Evolutionary conservation across 2,329 filamentous ascomycete genomes (phyloP).

Genomic region (Daldinia eschscholtzii): DNA sequence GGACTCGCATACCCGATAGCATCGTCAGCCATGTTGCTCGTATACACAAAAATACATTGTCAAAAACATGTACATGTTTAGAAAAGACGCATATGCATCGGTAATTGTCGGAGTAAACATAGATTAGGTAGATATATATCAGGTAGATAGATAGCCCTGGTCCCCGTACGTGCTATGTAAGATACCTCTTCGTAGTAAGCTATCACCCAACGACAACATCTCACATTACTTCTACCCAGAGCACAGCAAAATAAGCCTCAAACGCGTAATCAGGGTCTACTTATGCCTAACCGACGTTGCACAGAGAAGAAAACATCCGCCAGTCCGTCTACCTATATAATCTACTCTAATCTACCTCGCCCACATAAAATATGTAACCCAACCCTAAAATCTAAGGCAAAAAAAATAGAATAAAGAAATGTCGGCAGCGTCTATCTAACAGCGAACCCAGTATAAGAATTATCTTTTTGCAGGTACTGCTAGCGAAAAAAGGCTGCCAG

Average conservation of each 20-base stretch:
- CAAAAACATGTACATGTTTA: not conserved
- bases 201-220: no score
- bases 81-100: not conserved
- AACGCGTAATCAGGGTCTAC: no score
- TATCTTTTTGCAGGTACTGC: slow-evolving; percentile 80
- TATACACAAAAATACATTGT: not conserved
- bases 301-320: no score
- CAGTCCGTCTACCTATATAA: no score
- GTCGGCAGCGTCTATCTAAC: slow-evolving; percentile 98
- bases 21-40: not conserved
- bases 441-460: slow-evolving; percentile 78
- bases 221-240: no score
- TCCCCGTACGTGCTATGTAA: no score
- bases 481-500: slow-evolving; percentile 97
- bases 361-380: not conserved
- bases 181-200: no score
- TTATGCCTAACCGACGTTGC: no score
- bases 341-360: no score
- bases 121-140: no score
- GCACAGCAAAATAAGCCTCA: no score
- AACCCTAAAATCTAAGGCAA: not conserved
- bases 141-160: no score
- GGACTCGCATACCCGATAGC: not conserved
- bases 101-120: not conserved
- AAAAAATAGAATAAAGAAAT: slow-evolving; percentile 57